Evolutionary conservation across 768 basidiomycete species (phyloP), one percentile per base, ranked within the genome.

Genomic region (Leucocoprinus sp.): DNA sequence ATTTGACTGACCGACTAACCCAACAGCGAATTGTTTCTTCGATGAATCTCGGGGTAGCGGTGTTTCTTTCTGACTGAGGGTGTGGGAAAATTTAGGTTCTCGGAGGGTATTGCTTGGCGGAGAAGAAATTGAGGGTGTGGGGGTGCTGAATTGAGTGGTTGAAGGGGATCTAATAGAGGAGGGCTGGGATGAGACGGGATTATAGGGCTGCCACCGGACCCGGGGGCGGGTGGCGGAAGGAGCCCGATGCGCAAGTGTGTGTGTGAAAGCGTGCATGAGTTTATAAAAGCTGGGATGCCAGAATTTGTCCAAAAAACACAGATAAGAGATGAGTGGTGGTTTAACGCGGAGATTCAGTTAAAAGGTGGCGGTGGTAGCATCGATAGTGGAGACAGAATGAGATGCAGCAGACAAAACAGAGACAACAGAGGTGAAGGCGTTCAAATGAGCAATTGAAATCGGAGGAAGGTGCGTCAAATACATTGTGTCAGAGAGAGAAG

Each of bases 201-300:
- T 64, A 62, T 88, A 90, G 54, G 86, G 86, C 66, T 88, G 87
- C 85, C 86, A 89, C 55, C 87, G 81, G 55, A 80, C 68, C 60
- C 82, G 68, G 40, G 80, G 66, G 54, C 84, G 78, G 48, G 83
- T 69, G 1, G 78, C 74, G 50, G 80, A 76, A 35, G 80, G 77
- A 29, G 81, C 83, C 70, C 84, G 68, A 60, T 84, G 83, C 68
- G 84, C 75, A 45, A 85, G 64, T 8, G 78, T 62, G 44, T 75
- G 69, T 2, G 63, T 54, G n/a, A 69, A 45, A 11, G 66, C 60
- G 60, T 71, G 66, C 71, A 72, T 72, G 52, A 45, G 45, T 45
- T 50, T 46, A 52, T 50, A 53, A 53, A 49, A 50, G 52, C 64
- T 62, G 63, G 63, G 53, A 54, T 60, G 43, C 35, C 19, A 43